Evolutionary conservation across 1,139 yeast genomes (phyloP), one percentile per base, ranked within the genome.

Genomic region (Saccharomyces hybrid): DNA sequence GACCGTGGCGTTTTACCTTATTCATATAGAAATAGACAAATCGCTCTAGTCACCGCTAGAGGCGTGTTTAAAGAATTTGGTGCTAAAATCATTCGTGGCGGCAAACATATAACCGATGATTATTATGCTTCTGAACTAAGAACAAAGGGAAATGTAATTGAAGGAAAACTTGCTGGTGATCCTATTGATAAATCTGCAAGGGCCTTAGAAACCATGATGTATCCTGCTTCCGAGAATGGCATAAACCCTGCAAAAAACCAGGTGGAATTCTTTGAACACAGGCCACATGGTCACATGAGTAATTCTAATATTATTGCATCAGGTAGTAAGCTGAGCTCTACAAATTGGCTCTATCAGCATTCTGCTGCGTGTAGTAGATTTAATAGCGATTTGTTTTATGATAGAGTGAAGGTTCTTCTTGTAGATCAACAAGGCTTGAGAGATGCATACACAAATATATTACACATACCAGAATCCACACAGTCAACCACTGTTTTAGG

Each of bases 51-150:
- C 2, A 84, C 97, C 2, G 98, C 99, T 0, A 80, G 95, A 56
- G 85, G 96, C 14, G 84, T 90, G 2, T 95, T 81, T 71, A 80
- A 91, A 60, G 99, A 91, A 69, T 93, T 95, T 73, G 99, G 99
- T 4, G 89, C 96, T 20, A 81, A 82, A 58, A 82, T 91, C 54
- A 76, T 93, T 50, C 79, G 81, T 26, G 87, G 89, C 54, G 99
- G 99, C 46, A 81, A 80, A 59, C 82, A 87, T 60, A 86, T 88
- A 34, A 76, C 75, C 32, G 99, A 93, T 71, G 99, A 93, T 69
- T 93, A 91, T 67, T 89, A 95, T 78, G 96, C 87, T 59, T 82
- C 81, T 51, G 79, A 77, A 60, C 85, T 95, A 2, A 77, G 82
- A 49, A 84, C 78, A 46, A 78, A 78, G 44, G 97, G 96, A 31